Base-by-base conservation (phyloP, 257 asterid species). In the Coffea eugenioides region DNA sequence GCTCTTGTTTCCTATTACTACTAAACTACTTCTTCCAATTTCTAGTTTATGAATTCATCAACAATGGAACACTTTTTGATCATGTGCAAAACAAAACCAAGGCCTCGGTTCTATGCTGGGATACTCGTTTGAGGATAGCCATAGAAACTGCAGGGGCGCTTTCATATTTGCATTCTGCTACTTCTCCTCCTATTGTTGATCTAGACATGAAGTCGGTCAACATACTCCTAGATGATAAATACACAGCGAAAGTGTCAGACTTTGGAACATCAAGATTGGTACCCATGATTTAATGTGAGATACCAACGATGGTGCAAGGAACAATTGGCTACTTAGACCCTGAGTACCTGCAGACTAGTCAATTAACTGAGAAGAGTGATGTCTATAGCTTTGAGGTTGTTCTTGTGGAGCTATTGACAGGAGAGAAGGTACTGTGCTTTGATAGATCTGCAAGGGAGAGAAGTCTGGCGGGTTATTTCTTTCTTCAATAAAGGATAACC, bases 381-480 rank as follows among this genome's bases (percentile, higher is more conserved):
- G 88, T 84, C 27, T 85, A 88, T 2, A 88, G 89, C 76, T 88
- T 86, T 0, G 84, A 86, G 27, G 88, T 85, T 14, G 89, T 86
- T 0, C 87, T 86, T 0, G 36, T 83, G 34, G 86, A 88, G 75
- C 79, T 88, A 23, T 18, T 86, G 15, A 86, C 86, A 0, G 77
- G 88, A 0, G 74, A 78, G 31, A 83, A 41, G 67, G 85, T 76
- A 0, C 3, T 84, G 20, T 79, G 76, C 23, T 81, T 69, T 51
- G 80, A 80, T 2, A 64, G 77, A 36, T 80, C 86, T 0, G 83
- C 77, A 12, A 46, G 56, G 5, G 87, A 88, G 82, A 84, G 77
- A n/a, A 81, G 70, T 72, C 34, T 88, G 2, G 83, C 84, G 7
- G 62, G 74, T 34, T 75, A 48, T 87, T 89, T 14, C 76, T 85